Evolutionary conservation across 768 basidiomycete species (phyloP).

Genomic region (Ramaria sp.): DNA sequence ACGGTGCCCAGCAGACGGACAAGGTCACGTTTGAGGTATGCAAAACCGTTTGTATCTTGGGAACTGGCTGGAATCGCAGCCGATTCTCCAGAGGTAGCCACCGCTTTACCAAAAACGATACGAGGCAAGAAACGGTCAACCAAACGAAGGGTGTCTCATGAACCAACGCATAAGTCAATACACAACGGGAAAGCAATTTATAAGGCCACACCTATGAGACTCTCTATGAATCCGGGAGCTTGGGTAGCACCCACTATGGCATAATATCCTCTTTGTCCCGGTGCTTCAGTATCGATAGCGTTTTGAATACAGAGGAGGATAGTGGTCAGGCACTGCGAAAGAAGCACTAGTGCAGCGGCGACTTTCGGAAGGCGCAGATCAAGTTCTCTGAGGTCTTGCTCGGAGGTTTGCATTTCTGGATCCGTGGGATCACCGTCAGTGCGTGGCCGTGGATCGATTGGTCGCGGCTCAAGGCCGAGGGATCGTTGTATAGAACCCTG

Average conservation of each 20-base stretch:
- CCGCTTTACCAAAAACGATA: constrained; percentile 66
- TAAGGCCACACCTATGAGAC: constrained; percentile 42
- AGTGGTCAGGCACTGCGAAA: constrained; percentile 65
- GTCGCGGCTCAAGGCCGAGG: constrained; percentile 20
- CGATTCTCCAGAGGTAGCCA: constrained; percentile 18
- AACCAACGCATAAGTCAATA: neutral
- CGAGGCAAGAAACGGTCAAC: constrained; percentile 78
- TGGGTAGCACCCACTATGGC: constrained; percentile 14
- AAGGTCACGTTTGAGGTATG: constrained; percentile 79
- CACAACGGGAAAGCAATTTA: neutral
- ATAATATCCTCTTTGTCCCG: neutral
- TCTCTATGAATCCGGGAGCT: constrained; percentile 39
- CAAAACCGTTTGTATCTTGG: constrained; percentile 49
- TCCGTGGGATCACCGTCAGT: neutral
- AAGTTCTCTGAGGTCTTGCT: constrained; percentile 30
- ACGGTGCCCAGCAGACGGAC: constrained; percentile 81
- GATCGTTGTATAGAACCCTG: constrained; percentile 40
- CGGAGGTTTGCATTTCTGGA: neutral
- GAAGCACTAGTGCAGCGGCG: constrained; percentile 71
- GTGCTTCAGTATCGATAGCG: constrained; percentile 8
- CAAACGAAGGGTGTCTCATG: constrained; percentile 57
- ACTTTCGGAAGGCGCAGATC: constrained; percentile 67
- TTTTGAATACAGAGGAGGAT: constrained; percentile 45
- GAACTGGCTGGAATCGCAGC: constrained; percentile 1
- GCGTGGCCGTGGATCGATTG: neutral